phyloP scores from a whole-genome alignment of 345 rosid species.

The Sapria himalayana region DNA sequence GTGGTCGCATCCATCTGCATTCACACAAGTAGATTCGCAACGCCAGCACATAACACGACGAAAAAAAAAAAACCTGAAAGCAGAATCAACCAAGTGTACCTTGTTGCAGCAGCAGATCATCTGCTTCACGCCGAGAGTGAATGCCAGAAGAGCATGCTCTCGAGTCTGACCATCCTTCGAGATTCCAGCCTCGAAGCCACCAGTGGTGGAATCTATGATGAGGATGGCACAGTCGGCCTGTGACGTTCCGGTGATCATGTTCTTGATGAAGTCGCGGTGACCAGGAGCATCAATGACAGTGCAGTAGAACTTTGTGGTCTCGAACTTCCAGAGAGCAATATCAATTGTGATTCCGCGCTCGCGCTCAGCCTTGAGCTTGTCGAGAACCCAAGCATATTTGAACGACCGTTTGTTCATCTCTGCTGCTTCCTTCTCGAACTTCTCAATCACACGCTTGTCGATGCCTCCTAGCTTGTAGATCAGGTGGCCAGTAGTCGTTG shows the following conservation, averaged over 20 bases:
- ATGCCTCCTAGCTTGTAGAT: constrained; percentile 73
- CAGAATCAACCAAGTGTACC: constrained; percentile 11
- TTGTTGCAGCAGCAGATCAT: constrained; percentile 71
- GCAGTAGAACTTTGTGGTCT: constrained; percentile 55
- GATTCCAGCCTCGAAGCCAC: constrained; percentile 75
- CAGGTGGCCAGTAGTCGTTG: constrained; percentile 55
- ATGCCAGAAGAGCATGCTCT: constrained; percentile 51
- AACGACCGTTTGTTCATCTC: constrained; percentile 70
- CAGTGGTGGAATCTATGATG: constrained; percentile 62
- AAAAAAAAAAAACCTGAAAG: background rate
- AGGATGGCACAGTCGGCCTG: constrained; percentile 74
- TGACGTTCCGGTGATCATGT: constrained; percentile 66
- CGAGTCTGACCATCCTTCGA: constrained; percentile 79
- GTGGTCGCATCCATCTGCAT: constrained; percentile 42
- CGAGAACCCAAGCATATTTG: constrained; percentile 65
- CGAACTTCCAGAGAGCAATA: constrained; percentile 57
- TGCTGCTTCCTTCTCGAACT: constrained; percentile 69
- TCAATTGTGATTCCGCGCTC: constrained; percentile 69
- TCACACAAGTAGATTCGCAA: background rate
- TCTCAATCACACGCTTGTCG: constrained; percentile 68
- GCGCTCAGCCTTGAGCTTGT: constrained; percentile 71
- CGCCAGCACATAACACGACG: background rate
- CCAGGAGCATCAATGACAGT: constrained; percentile 70
- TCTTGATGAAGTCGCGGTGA: constrained; percentile 64
- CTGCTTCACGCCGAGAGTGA: constrained; percentile 55